Base-by-base conservation (phyloP, 139 green algal species). In the Microglena sp. region DNA sequence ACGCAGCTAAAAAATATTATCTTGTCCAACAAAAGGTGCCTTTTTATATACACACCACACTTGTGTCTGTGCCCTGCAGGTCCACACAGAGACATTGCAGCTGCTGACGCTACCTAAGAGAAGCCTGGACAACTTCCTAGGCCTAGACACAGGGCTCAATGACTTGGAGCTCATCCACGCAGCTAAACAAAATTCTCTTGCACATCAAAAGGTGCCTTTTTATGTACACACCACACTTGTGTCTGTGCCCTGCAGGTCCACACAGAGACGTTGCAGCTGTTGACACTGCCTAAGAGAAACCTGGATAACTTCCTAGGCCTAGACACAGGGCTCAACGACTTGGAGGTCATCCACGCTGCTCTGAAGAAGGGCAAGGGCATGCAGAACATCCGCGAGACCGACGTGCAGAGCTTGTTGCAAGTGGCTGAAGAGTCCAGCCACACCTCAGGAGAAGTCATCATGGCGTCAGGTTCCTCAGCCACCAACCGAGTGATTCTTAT, bases 111-210 rank as follows among this genome's bases (percentile, higher is more conserved):
- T 80, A 54, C 68, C 73, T 44, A 76, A 76, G 68, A 60, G 63
- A 44, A 65, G 77, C 60, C 63, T 85, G 27, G 79, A 82, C 59
- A 45, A 55, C 2, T 79, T 85, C 62, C 67, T 85, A 46, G 78
- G 74, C 8, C 55, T 62, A 26, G 43, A 76, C 60, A 27, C 31
- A 40, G 72, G 72, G 5, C 77, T 83, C 2, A 66, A 75, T 22
- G 72, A 44, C 35, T 55, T 54, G 5, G 77, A 73, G 27, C 55
- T 58, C 5, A 44, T 63, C 28, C 53, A 81, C 27, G 65, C 55
- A 0, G 78, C 71, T 5, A 65, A 79, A 18, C 70, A 70, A 24
- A 77, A 75, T n/a, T n/a, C n/a, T n/a, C n/a, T n/a, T n/a, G n/a
- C n/a, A n/a, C n/a, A n/a, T n/a, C n/a, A n/a, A n/a, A n/a, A n/a